phyloP scores from a whole-genome alignment of 2,329 filamentous ascomycete species.

The Botrytis deweyae region DNA sequence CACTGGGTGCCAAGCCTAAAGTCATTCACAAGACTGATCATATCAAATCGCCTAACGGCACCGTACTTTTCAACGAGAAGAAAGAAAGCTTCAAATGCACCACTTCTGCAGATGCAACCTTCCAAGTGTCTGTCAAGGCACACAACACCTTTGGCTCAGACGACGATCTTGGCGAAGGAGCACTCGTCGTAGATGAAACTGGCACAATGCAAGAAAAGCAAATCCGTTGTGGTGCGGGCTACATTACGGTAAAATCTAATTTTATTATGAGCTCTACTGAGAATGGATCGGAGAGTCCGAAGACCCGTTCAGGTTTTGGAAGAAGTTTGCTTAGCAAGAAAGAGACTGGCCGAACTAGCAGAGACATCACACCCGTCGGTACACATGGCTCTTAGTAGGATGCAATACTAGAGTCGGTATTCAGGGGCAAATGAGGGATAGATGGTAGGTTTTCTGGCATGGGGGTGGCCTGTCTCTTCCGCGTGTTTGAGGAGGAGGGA shows the following conservation, averaged over 20 bases:
- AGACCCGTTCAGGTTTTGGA: conserved; percentile 42
- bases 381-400: not conserved
- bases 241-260: conserved; percentile 69
- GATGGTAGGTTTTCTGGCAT: not conserved
- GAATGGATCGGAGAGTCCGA: conserved; percentile 44
- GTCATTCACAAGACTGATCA: conserved; percentile 90
- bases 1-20: conserved; percentile 68
- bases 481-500: not conserved
- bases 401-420: not conserved
- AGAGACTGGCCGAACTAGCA: conserved; percentile 34
- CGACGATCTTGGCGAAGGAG: conserved; percentile 76
- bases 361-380: conserved; percentile 46
- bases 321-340: conserved; percentile 58
- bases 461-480: not conserved
- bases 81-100: conserved; percentile 72
- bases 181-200: conserved; percentile 90
- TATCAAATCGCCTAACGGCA: conserved; percentile 68
- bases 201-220: conserved; percentile 67
- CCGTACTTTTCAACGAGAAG: conserved; percentile 63
- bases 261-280: conserved; percentile 57
- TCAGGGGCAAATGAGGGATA: not conserved
- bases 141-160: conserved; percentile 83
- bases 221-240: conserved; percentile 70
- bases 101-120: conserved; percentile 79
- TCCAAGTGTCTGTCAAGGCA: conserved; percentile 82